These are phyloP conservation scores for Priceomyces fermenticarens DNA, from an alignment of 805 yeast species.

Conservation along the genomic window DNA sequence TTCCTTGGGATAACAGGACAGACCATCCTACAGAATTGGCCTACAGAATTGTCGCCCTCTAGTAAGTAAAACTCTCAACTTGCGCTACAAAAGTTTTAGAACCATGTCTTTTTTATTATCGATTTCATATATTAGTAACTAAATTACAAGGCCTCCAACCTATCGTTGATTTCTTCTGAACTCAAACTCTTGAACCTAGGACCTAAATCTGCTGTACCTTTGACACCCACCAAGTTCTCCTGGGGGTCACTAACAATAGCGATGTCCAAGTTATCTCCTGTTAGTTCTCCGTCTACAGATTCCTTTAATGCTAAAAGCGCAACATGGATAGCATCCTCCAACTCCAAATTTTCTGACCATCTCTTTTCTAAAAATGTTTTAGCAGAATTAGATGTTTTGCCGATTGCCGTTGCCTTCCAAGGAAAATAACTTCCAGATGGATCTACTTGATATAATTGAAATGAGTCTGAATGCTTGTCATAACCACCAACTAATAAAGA, in stretches of 20 bases:
- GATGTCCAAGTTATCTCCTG: slow-evolving; percentile 93
- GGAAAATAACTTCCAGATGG: slow-evolving; percentile 98
- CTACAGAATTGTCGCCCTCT: too few relatives aligned
- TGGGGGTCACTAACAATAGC: slow-evolving; percentile 82
- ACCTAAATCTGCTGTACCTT: slow-evolving; percentile 79
- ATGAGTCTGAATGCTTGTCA: slow-evolving; percentile 67
- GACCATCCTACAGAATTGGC: too few relatives aligned
- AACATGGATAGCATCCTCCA: slow-evolving; percentile 97
- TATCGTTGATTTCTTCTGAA: slow-evolving; percentile 91
- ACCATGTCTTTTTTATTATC: neutral
- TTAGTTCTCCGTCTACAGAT: slow-evolving; percentile 96
- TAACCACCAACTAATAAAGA: slow-evolving; percentile 91
- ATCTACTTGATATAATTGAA: slow-evolving; percentile 91
- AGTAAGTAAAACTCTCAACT: neutral
- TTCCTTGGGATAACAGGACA: too few relatives aligned
- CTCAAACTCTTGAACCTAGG: slow-evolving; percentile 86
- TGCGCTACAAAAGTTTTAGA: neutral
- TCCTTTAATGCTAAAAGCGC: slow-evolving; percentile 93
- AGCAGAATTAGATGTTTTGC: slow-evolving; percentile 93
- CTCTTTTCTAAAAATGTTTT: slow-evolving; percentile 96
- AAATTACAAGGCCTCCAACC: slow-evolving; percentile 78
- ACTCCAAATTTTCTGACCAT: slow-evolving; percentile 95
- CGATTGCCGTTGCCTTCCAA: slow-evolving; percentile 99
- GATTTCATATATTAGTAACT: neutral
- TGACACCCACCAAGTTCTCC: slow-evolving; percentile 76